A percentile compares a stretch with the other conserved stretches of the same genome.
Conservation (phyloP, 208 protist genomes). For the Endotrypanum monterogeii region DNA sequence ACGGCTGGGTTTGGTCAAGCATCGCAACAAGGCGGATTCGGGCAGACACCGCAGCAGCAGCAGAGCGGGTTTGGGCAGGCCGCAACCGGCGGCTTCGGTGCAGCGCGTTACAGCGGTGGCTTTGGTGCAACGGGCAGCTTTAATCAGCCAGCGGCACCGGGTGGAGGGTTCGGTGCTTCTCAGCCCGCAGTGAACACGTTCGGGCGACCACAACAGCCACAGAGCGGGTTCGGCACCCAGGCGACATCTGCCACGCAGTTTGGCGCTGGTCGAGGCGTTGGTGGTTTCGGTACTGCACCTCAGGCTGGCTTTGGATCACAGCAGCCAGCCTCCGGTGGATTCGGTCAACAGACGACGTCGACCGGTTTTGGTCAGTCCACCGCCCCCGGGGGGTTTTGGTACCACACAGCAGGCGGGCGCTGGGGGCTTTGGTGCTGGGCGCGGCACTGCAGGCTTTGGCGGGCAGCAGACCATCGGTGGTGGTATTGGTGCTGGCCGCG, state of each 20-base stretch:
- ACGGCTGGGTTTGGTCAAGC: conserved; percentile 51
- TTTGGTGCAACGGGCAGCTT: conserved; percentile 14
- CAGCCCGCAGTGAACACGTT: conserved; percentile 10
- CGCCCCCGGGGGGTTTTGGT: conserved; percentile 29
- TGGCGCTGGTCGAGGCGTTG: conserved; percentile 12
- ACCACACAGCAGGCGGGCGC: conserved; percentile 3
- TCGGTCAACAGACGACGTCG: conserved; percentile 23
- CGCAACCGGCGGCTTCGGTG: conserved; percentile 33
- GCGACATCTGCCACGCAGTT: conserved; percentile 6
- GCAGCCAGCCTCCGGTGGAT: conserved; percentile 31
- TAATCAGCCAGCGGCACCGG: conserved; percentile 8
- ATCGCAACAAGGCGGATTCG: conserved; percentile 35
- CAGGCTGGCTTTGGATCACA: conserved; percentile 11
- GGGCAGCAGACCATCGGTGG: conserved; percentile 13
- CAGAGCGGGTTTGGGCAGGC: conserved; percentile 31
- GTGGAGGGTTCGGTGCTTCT: conserved; percentile 11
- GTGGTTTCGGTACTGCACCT: conserved; percentile 33
- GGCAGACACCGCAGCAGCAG: conserved; percentile 17
- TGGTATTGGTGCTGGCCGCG: conserved; percentile 39
- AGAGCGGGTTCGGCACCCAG: conserved; percentile 23
- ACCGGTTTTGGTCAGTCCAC: conserved; percentile 34
- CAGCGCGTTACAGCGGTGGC: conserved; percentile 13
- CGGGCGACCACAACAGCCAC: conserved; percentile 23
- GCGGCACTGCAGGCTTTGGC: conserved; percentile 8
- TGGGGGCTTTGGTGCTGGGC: conserved; percentile 19